phyloP scores from a whole-genome alignment of 345 rosid species.

The Melastoma malabathricum region DNA sequence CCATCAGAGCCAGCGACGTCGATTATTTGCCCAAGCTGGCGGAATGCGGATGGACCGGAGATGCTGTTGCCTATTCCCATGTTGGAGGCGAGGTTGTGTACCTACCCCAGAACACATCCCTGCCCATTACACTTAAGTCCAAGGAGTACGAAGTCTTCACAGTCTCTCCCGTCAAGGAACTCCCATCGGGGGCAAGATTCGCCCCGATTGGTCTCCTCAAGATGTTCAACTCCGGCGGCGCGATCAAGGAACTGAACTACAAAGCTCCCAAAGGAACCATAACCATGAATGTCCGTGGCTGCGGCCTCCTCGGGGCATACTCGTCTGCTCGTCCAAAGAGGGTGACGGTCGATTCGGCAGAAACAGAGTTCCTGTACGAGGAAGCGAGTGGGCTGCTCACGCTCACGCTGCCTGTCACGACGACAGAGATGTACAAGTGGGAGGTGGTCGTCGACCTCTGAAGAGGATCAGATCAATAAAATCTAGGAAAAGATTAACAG shows the following conservation, averaged over 20 bases:
- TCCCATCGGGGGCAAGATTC: slow-evolving; percentile 21
- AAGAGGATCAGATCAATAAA: background rate
- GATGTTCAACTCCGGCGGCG: slow-evolving; percentile 61
- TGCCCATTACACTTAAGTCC: slow-evolving; percentile 47
- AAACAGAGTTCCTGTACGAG: slow-evolving; percentile 23
- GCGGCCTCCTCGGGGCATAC: slow-evolving; percentile 39
- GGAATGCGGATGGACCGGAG: slow-evolving; percentile 38
- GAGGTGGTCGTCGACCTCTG: slow-evolving; percentile 20
- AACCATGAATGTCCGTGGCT: slow-evolving; percentile 27
- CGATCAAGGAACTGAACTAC: slow-evolving; percentile 28
- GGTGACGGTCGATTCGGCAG: slow-evolving; percentile 21
- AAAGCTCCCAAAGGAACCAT: slow-evolving; percentile 12
- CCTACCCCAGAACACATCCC: slow-evolving; percentile 36
- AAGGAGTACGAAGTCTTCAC: slow-evolving; percentile 49
- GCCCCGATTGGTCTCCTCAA: slow-evolving; percentile 36
- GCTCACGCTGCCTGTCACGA: slow-evolving; percentile 24
- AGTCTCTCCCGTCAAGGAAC: slow-evolving; percentile 37
- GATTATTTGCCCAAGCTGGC: slow-evolving; percentile 44
- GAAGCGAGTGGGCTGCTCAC: slow-evolving; percentile 30
- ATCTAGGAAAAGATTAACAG: too few species aligned
- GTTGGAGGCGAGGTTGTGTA: slow-evolving; percentile 43
- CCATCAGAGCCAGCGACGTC: slow-evolving; percentile 38
- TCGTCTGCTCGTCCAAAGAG: slow-evolving; percentile 29
- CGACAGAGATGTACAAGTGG: slow-evolving; percentile 42
- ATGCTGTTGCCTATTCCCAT: slow-evolving; percentile 41